Evolutionary conservation across 345 rosid species (phyloP), one percentile per base, ranked within the genome.

Genomic region (Boechera divaricarpa): DNA sequence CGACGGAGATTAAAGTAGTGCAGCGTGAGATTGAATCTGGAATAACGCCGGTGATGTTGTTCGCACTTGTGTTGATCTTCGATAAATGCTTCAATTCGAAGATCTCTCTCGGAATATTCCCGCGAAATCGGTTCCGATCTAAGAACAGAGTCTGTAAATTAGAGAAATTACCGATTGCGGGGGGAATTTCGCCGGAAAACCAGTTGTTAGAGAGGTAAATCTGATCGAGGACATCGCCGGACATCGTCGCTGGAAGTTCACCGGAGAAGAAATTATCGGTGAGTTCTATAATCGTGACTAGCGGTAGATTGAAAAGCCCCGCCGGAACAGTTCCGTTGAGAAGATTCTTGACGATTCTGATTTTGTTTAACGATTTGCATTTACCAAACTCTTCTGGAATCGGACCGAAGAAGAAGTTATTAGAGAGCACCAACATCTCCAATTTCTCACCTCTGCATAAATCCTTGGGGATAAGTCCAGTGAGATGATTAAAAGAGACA

Each of bases 341-440:
- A 7, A 65, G 67, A 78, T 94, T 94, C 61, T 75, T 82, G 49
- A 53, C 70, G 41, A 87, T 57, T 57, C 97, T 85, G 73, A 94
- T 69, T 71, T 82, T 85, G 36, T 32, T 75, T 21, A 94, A 57
- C 7, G 95, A 87, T 56, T 85, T 82, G 80, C 98, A 94, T 57
- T 82, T 74, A 15, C 98, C 97, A 4, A 88, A 81, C 52, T 80
- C 84, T 16, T 81, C 82, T 9, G 98, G 98, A 24, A 94, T 83
- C 8, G 92, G 76, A 8, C 97, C 98, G 2, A 83, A 63, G 74
- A 94, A 89, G 82, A 85, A 89, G 68, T 94, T 94, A 1, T 88
- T 67, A 81, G 86, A 87, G 49, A 94, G 82, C 6, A 94, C 72
- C 79, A 94, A 74, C n/a, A 31, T 42, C 74, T 79, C 24, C 67